phyloP scores from a whole-genome alignment of 192 early-diverging fungal genomes.

The Chytriomyces hyalinus region DNA sequence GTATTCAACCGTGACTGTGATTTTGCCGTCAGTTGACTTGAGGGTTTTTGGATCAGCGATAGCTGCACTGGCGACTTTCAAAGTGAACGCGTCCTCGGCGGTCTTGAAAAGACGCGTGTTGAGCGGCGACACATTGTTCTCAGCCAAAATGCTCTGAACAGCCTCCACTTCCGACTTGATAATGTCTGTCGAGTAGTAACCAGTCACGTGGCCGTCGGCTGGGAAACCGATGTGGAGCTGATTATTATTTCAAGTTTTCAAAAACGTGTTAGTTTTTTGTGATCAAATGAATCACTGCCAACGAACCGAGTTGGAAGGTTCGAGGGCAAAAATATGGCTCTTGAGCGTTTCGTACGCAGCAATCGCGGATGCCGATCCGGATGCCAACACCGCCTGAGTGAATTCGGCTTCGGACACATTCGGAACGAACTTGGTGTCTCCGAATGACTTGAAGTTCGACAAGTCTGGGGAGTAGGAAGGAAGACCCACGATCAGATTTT shows the following conservation, averaged over 20 bases:
- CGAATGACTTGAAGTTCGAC: slow-evolving; percentile 67
- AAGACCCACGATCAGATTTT: slow-evolving; percentile 16
- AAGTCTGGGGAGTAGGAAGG: neutral
- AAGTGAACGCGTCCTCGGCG: slow-evolving; percentile 29
- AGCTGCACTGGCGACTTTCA: slow-evolving; percentile 49
- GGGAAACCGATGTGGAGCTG: slow-evolving; percentile 60
- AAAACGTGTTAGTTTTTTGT: too few relatives aligned
- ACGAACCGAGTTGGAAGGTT: slow-evolving; percentile 41
- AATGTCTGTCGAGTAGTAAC: slow-evolving; percentile 60
- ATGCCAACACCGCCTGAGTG: slow-evolving; percentile 48
- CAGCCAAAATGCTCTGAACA: slow-evolving; percentile 45
- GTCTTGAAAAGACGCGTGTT: slow-evolving; percentile 57
- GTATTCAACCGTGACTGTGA: slow-evolving; percentile 45
- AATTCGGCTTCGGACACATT: slow-evolving; percentile 50
- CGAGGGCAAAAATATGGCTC: slow-evolving; percentile 46
- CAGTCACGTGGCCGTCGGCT: slow-evolving; percentile 64
- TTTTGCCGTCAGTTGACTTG: slow-evolving; percentile 44
- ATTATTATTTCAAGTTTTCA: neutral
- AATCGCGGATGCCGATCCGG: slow-evolving; percentile 33
- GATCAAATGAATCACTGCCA: neutral
- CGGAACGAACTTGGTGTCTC: slow-evolving; percentile 69
- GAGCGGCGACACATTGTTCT: slow-evolving; percentile 47
- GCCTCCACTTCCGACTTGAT: slow-evolving; percentile 55
- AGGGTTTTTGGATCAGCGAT: slow-evolving; percentile 17
- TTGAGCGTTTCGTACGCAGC: slow-evolving; percentile 36